Base-by-base conservation (phyloP, 2,329 filamentous ascomycete species). In the Alternaria sp. region DNA sequence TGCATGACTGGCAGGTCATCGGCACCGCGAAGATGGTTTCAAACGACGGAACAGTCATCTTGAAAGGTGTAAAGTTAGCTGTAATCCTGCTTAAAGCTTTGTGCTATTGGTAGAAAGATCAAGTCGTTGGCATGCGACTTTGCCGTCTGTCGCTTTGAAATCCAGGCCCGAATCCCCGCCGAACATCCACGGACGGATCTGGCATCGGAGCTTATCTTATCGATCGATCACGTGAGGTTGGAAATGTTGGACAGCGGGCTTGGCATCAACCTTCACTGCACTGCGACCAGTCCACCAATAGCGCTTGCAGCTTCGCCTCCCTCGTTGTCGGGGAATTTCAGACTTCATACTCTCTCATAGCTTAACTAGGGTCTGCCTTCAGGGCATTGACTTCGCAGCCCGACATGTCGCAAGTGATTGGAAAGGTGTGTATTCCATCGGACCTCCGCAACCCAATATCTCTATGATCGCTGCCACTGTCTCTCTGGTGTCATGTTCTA, bases 11-110 rank as follows among this genome's bases (percentile, higher is more conserved):
- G 83, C 95, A 98, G 81, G 90, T 93, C 84, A 98, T 90, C 57
- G 93, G 94, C 70, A 98, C 95, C 66, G 94, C 93, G 80, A 98
- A 98, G 67, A 94, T 90, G 63, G 94, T 97, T 91, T 98, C 76
- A 40, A 78, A 78, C 14, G 67, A 59, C 8, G 75, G 75, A 25
- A 78, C 70, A 14, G 72, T 72, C 76, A 78, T 78, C 14, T 50
- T 70, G 52, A 53, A 41, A 22, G 34, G 43, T 36, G 44, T 22
- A 6, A 32, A 58, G 12, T 48, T 18, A 32, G 34, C 27, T 54
- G n/a, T 49, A 43, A 22, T 45, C 30, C 36, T 11, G 40, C 34
- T 20, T 28, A 18, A 14, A 40, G 28, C 25, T 32, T 32, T 59
- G 34, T 41, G 43, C 28, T 55, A 34, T 56, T 46, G 40, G 54